Percentiles rank a stretch among this genome's conserved stretches.
These are phyloP conservation scores for Aspergillus candidus DNA, from an alignment of 2,329 filamentous ascomycete species.

Conservation along the genomic window DNA sequence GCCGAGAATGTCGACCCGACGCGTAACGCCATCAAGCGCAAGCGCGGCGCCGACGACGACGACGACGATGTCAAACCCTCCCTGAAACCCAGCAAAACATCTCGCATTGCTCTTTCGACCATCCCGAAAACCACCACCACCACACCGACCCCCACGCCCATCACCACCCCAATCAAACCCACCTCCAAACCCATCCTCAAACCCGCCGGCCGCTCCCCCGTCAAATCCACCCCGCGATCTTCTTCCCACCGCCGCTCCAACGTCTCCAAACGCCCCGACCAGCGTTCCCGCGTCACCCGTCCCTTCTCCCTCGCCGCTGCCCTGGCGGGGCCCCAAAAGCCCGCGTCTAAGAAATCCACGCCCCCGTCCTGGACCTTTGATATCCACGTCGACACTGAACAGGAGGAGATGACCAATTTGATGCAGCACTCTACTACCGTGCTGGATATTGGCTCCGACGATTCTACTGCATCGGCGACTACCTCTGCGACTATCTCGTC, in stretches of 20 bases:
- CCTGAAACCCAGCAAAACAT: conserved; percentile 48
- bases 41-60: conserved; percentile 28
- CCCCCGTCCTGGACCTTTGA: conserved; percentile 71
- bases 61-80: conserved; percentile 28
- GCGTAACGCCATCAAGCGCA: conserved; percentile 44
- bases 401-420: conserved; percentile 85
- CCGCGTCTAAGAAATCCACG: conserved; percentile 39
- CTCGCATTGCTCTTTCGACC: conserved; percentile 31
- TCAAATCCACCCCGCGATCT: conserved; percentile 63
- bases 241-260: conserved; percentile 55
- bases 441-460: conserved; percentile 84
- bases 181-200: conserved; percentile 48
- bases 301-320: conserved; percentile 84
- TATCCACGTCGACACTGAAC: conserved; percentile 85
- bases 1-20: conserved; percentile 56
- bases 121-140: not conserved
- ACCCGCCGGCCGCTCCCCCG: conserved; percentile 74
- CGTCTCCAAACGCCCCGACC: conserved; percentile 61
- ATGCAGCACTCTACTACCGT: conserved; percentile 85
- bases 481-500: conserved; percentile 51
- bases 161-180: conserved; percentile 13
- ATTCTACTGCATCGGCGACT: conserved; percentile 48
- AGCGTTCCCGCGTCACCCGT: conserved; percentile 46
- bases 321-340: conserved; percentile 45
- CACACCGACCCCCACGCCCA: conserved; percentile 8